Conservation (phyloP, 2,329 filamentous ascomycete species). For the Cyclaneusma minus region DNA sequence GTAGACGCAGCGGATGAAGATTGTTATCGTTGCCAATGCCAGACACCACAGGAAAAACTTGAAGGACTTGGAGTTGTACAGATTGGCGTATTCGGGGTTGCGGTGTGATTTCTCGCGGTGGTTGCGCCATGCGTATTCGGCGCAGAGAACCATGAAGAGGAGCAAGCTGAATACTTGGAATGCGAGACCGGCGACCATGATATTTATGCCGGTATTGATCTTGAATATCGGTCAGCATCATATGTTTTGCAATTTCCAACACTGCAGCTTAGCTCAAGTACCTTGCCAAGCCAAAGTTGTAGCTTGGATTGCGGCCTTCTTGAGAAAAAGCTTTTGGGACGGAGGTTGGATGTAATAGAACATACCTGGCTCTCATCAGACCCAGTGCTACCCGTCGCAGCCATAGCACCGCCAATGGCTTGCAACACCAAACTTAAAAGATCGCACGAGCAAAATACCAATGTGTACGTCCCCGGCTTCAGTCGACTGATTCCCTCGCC, state of each 20-base stretch:
- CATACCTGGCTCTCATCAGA: constrained; percentile 20
- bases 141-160: constrained; percentile 14
- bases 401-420: constrained; percentile 38
- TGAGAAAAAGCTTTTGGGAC: neutral
- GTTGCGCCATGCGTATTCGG: constrained; percentile 11
- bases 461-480: constrained; percentile 33
- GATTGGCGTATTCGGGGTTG: constrained; percentile 3
- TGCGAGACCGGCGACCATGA: constrained; percentile 41
- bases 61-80: constrained; percentile 6
- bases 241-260: too few relatives aligned
- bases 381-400: constrained; percentile 28
- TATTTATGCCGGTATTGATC: constrained; percentile 29
- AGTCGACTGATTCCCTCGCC: constrained; percentile 31
- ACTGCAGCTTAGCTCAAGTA: too few relatives aligned
- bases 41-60: constrained; percentile 14
- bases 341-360: constrained; percentile 1
- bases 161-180: constrained; percentile 36
- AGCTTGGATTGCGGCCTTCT: too few relatives aligned
- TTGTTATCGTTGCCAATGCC: constrained; percentile 32
- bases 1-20: constrained; percentile 40
- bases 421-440: constrained; percentile 41
- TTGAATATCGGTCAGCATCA: constrained; percentile 2
- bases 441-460: constrained; percentile 44
- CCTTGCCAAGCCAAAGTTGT: too few relatives aligned
- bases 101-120: constrained; percentile 2